Percentiles rank a stretch among this genome's conserved stretches.
phyloP scores from a whole-genome alignment of 2,329 filamentous ascomycete genomes.

The Colletotrichum camelliae region DNA sequence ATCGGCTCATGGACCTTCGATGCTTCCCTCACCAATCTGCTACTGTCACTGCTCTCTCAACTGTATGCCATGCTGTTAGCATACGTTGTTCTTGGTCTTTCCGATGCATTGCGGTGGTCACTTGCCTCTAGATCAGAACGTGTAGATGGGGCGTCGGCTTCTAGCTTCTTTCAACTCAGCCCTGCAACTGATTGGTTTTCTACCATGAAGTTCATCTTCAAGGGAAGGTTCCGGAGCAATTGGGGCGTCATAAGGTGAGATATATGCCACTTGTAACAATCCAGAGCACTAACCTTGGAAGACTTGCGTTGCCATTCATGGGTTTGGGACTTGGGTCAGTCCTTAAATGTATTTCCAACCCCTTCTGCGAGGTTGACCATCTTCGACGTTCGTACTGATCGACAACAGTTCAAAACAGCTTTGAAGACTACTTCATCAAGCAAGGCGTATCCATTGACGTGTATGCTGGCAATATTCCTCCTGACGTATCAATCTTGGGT shows the following conservation, averaged over 20 bases:
- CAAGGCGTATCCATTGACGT: constrained; percentile 12
- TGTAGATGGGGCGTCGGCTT: background rate
- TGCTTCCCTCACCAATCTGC: constrained; percentile 10
- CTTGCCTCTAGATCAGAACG: background rate
- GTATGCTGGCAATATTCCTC: constrained; percentile 23
- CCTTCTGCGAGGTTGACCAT: background rate
- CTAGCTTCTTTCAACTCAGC: constrained; percentile 17
- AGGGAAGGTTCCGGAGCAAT: background rate
- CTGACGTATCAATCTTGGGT: constrained; percentile 12
- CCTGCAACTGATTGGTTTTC: constrained; percentile 20
- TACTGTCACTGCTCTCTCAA: constrained; percentile 9
- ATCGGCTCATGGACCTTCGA: constrained; percentile 3
- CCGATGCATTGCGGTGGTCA: constrained; percentile 14
- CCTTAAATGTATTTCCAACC: background rate
- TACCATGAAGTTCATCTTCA: constrained; percentile 9
- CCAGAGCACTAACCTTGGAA: background rate
- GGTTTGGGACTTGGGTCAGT: constrained; percentile 10
- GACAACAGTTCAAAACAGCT: constrained; percentile 16
- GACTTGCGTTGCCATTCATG: constrained; percentile 13
- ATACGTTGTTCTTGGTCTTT: background rate
- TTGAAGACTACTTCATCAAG: constrained; percentile 21
- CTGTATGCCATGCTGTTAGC: constrained; percentile 7
- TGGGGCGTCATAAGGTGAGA: constrained; percentile 2
- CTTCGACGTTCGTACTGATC: background rate
- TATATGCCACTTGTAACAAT: background rate